Evolutionary conservation across 1,139 yeast genomes (phyloP).

Genomic region (Hyphopichia pseudoburtonii): DNA sequence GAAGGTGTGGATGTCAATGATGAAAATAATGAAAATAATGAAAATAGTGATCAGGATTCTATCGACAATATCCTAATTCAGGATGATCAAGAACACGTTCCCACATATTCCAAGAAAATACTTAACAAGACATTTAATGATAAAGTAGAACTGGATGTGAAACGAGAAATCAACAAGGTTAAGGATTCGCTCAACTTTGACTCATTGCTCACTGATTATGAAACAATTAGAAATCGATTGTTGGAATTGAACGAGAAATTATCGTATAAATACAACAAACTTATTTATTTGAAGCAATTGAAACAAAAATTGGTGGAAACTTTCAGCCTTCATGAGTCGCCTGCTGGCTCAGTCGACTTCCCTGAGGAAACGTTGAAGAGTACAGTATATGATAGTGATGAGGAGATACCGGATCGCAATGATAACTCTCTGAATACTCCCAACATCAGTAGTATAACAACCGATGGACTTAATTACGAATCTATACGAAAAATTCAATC

Average conservation of each 20-base stretch:
- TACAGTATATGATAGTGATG: conserved; percentile 21
- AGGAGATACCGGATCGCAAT: conserved; percentile 10
- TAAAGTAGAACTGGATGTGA: conserved; percentile 7
- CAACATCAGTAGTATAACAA: too few relatives aligned
- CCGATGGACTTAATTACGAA: neutral
- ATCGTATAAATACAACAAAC: conserved; percentile 27
- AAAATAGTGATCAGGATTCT: too few relatives aligned
- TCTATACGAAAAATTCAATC: conserved; percentile 11
- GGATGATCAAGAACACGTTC: conserved; percentile 13
- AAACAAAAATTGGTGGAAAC: conserved; percentile 12
- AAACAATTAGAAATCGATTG: conserved; percentile 20
- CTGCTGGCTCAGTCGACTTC: too few relatives aligned
- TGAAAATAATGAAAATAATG: conserved; percentile 5
- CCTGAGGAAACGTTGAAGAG: conserved; percentile 6
- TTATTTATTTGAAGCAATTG: conserved; percentile 24
- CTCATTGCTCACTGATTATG: conserved; percentile 23
- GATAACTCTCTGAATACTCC: neutral
- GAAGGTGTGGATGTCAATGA: neutral
- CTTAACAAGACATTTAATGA: conserved; percentile 6
- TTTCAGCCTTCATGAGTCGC: conserved; percentile 8
- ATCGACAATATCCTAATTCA: too few relatives aligned
- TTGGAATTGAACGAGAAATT: conserved; percentile 17
- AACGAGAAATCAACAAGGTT: conserved; percentile 7
- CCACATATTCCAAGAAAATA: neutral
- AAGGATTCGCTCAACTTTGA: conserved; percentile 3